Evolutionary conservation across 208 protist genomes (phyloP), one percentile per base, ranked within the genome.

Genomic region (Crithidia bombi): DNA sequence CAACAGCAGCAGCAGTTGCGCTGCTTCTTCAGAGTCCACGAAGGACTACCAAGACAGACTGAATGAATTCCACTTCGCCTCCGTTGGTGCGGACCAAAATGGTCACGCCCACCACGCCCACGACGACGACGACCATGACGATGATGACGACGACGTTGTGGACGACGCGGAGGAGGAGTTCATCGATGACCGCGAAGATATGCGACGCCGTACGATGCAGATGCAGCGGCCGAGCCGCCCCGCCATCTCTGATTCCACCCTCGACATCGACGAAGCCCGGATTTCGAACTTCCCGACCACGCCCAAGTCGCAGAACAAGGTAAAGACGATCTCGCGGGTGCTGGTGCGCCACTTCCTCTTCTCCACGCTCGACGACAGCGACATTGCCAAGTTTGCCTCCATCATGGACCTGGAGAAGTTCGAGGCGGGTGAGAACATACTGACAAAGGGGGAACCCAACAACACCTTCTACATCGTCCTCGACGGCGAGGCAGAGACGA

Each of bases 301-400:
- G 28, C 83, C 86, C 47, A 92, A 89, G 73, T 83, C 86, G 30
- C 43, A 73, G 61, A 79, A 86, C 43, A 83, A 88, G 54, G 52
- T 86, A 36, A 73, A 74, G 58, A 77, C 83, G 30, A 90, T 92
- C 46, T 79, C 73, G 21, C 63, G 71, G 30, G 75, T 81, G 9
- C 77, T 95, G 21, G 79, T 91, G 69, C 57, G 63, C 28, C 86
- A 90, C 67, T 90, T 82, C 55, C 73, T 93, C 56, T 95, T 93
- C 71, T 93, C 83, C 43, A 85, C 75, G 39, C 68, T 91, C 14
- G 86, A 94, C 65, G 89, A 91, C 58, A 75, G 44, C 46, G 73
- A 90, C 56, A 74, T 90, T 44, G 63, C 65, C 14, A 81, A 73
- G 70, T 71, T 89, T 35, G 82, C 82, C 4, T 72, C 77, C 47